Base-by-base conservation (phyloP, 1,139 yeast genomes). In the Yamadazyma sp. region DNA sequence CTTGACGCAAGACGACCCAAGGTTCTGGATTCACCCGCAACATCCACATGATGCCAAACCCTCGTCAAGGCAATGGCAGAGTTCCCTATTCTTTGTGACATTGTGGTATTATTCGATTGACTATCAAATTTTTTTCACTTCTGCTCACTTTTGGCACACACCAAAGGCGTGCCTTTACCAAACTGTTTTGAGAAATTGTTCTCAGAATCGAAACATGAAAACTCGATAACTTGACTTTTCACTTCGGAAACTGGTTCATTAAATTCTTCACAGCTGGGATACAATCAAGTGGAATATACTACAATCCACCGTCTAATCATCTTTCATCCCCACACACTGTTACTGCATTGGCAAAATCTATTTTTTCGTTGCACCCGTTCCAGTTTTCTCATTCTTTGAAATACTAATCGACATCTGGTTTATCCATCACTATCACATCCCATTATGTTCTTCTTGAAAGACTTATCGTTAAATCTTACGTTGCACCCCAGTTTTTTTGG, bases 401-500 rank as follows among this genome's bases (percentile, higher is more conserved):
- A n/a, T 9, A 25, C 15, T 9, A 11, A 12, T 12, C 28, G 15
- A 25, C 12, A 10, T 25, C 28, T 12, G 12, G 31, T 12, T 9
- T 23, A 6, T 23, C 8, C n/a, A 23, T 11, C 25, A n/a, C n/a
- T 12, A 10, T 6, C 15, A 26, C 29, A 26, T 26, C 29, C 15
- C 10, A 27, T 12, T n/a, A 71, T 72, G 77, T 71, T 71, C 56
- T 72, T 71, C 53, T 61, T 71, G 45, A 94, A 94, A 66, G 97
- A 92, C 67, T 78, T 92, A 50, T 84, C 97, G 50, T 77, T 94
- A 46, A 89, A 87, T 61, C 75, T 92, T 53, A 89, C 97, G 34
- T 81, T 92, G 42, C 98, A 92, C 63, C 99, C 99, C 41, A 89
- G 97, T 32, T 92, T 82, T 62, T 92, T 90, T 57, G 98, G 98